Conservation (phyloP, 371 early-diverging fungal genomes). For the Blakeslea trispora region DNA sequence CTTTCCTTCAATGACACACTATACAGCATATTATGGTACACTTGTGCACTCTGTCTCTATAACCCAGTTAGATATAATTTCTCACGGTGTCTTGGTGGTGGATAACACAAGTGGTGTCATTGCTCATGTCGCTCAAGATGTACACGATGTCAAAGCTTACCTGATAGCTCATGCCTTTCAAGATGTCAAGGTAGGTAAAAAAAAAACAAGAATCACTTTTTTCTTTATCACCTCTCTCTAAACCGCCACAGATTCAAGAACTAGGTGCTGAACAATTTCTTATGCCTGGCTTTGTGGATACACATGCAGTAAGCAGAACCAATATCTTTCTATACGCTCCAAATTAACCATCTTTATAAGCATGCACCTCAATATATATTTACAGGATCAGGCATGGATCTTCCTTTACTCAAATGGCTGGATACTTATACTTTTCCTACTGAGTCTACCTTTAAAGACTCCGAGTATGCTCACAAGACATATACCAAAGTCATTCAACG, state of each 20-base stretch:
- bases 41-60: constrained; percentile 69
- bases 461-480: constrained; percentile 60
- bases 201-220: neutral
- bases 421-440: constrained; percentile 84
- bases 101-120: constrained; percentile 55
- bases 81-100: constrained; percentile 60
- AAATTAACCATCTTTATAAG: constrained; percentile 23
- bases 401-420: constrained; percentile 90
- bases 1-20: neutral
- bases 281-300: constrained; percentile 89
- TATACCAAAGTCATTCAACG: constrained; percentile 69
- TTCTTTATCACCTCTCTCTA: too few species aligned
- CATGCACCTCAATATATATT: constrained; percentile 95
- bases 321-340: too few species aligned
- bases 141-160: constrained; percentile 30
- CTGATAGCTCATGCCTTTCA: constrained; percentile 15
- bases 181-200: constrained; percentile 16
- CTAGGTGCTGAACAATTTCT: constrained; percentile 68
- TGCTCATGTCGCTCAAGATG: constrained; percentile 47
- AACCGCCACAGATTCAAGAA: constrained; percentile 44
- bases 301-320: constrained; percentile 66
- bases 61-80: constrained; percentile 56
- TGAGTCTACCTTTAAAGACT: constrained; percentile 70
- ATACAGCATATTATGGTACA: constrained; percentile 62
- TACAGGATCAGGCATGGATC: constrained; percentile 85